phyloP scores from a whole-genome alignment of 2,329 filamentous ascomycete species.

The Xylaria sp. region DNA sequence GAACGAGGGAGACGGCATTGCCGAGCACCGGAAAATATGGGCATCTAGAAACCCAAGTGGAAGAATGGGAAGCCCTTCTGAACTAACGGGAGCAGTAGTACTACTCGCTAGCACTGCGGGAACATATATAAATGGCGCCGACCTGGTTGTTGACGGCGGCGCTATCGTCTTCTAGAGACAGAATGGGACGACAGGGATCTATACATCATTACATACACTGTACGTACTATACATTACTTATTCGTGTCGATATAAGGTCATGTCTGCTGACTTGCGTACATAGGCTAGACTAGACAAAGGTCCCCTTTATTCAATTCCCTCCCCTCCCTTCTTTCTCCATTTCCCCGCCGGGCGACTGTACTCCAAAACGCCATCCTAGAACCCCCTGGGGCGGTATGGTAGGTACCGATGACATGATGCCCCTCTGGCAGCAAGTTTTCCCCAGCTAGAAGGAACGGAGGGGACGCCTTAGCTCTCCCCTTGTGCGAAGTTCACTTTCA shows the following conservation, averaged over 20 bases:
- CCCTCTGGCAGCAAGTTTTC: too few relatives aligned
- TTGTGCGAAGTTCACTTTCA: too few relatives aligned
- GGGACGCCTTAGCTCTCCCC: too few relatives aligned
- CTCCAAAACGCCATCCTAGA: constrained; percentile 1
- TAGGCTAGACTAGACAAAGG: not conserved
- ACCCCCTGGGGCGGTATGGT: too few relatives aligned
- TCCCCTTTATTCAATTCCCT: not conserved
- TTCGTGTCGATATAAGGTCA: too few relatives aligned
- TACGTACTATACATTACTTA: not conserved
- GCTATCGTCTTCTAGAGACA: constrained; percentile 4
- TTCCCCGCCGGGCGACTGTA: constrained; percentile 4
- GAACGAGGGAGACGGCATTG: constrained; percentile 11
- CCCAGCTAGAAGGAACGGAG: too few relatives aligned
- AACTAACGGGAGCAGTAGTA: constrained; percentile 8
- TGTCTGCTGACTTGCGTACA: too few relatives aligned
- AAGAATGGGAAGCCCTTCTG: constrained; percentile 13
- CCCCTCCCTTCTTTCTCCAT: not conserved
- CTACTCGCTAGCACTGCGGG: constrained; percentile 1
- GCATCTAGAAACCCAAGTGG: constrained; percentile 2
- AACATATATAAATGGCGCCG: constrained; percentile 15
- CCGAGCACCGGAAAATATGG: constrained; percentile 3
- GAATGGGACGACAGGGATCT: not conserved
- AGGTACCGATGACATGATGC: too few relatives aligned
- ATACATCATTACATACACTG: not conserved
- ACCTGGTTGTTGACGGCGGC: constrained; percentile 14